Percentiles rank a stretch among this genome's conserved stretches.
Conservation (phyloP, 1,139 yeast genomes). For the Diutina pseudorugosa region DNA sequence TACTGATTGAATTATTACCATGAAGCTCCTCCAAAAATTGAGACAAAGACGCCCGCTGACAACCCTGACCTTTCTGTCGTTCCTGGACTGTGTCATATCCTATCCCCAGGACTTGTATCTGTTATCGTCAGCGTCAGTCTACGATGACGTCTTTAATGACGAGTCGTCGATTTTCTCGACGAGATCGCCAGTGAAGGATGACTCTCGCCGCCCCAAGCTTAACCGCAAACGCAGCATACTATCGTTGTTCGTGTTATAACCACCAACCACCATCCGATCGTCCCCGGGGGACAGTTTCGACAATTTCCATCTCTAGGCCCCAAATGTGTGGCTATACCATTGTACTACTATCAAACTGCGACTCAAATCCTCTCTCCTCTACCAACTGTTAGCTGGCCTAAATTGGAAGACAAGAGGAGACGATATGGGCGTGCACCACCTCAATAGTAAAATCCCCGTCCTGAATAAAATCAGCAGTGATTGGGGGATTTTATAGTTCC, state of each 20-base stretch:
- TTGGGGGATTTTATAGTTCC: neutral
- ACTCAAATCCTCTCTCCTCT: neutral
- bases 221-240: neutral
- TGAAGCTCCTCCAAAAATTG: neutral
- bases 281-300: too few relatives aligned
- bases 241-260: neutral
- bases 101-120: neutral
- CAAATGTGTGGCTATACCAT: too few relatives aligned
- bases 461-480: neutral
- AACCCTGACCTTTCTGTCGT: neutral
- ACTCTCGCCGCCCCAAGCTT: neutral
- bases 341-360: neutral
- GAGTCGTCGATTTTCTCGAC: slow-evolving; percentile 2
- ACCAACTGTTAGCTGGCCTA: neutral
- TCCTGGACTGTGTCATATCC: neutral
- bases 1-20: neutral
- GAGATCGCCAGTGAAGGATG: neutral
- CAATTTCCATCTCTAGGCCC: too few relatives aligned
- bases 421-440: too few relatives aligned
- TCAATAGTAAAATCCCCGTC: neutral
- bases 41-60: neutral
- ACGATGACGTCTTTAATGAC: neutral
- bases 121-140: neutral
- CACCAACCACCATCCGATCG: too few relatives aligned
- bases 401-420: too few relatives aligned